Percentiles rank a stretch among this genome's conserved stretches.
These are phyloP conservation scores for Geoglossum glabrum DNA, from an alignment of 495 filamentous ascomycete species.

Conservation along the genomic window DNA sequence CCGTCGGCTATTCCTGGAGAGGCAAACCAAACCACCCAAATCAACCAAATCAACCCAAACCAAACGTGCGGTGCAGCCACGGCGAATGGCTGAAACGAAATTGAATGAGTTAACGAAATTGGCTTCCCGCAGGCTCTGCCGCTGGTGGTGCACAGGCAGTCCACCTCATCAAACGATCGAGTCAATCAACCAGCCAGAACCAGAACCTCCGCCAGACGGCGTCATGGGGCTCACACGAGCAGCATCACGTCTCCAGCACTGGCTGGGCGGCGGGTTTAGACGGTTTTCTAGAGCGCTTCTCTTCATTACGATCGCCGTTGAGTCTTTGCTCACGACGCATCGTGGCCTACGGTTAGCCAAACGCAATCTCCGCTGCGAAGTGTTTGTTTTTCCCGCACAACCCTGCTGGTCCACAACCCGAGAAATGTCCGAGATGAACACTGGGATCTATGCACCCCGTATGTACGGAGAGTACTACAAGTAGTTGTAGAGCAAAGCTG, in stretches of 20 bases:
- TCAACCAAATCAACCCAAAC: too few species aligned
- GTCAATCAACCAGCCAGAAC: not conserved
- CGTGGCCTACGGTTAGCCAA: not conserved
- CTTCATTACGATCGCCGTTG: not conserved
- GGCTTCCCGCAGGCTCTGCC: not conserved
- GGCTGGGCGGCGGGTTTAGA: not conserved
- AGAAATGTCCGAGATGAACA: not conserved
- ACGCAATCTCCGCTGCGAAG: not conserved
- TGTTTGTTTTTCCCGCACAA: too few species aligned
- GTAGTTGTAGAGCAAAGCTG: too few species aligned
- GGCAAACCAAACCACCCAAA: too few species aligned
- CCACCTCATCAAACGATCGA: not conserved
- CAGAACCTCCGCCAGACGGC: not conserved
- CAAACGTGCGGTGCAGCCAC: not conserved
- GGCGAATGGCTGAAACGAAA: not conserved
- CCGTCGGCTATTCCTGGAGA: not conserved
- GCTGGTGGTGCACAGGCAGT: not conserved
- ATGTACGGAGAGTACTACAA: too few species aligned
- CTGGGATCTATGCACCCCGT: not conserved
- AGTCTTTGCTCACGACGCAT: not conserved
- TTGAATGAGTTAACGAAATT: not conserved
- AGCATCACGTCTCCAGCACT: not conserved
- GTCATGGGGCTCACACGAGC: not conserved
- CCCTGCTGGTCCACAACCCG: too few species aligned
- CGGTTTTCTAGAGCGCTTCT: not conserved